phyloP scores from a whole-genome alignment of 2,329 filamentous ascomycete genomes.

The Metarhizium rileyi region DNA sequence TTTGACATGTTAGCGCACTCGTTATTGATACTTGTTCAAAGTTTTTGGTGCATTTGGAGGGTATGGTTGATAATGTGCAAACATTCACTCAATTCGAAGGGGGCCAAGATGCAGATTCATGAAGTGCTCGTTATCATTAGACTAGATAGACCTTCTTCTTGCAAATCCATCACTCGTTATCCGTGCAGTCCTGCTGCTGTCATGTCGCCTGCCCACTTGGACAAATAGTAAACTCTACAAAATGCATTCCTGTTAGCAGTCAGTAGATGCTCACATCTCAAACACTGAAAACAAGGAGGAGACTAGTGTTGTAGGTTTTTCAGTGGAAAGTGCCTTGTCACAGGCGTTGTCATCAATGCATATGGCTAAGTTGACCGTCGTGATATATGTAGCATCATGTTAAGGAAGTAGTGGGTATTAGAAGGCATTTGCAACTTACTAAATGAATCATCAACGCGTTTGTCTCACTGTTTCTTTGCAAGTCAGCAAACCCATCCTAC shows the following conservation, averaged over 20 bases:
- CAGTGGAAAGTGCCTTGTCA: constrained; percentile 32
- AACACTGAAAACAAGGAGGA: neutral
- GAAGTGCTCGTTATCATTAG: neutral
- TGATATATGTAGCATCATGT: constrained; percentile 36
- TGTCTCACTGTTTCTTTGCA: neutral
- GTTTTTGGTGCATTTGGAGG: too few species aligned
- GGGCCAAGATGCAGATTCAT: neutral
- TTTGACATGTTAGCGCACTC: neutral
- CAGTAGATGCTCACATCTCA: constrained; percentile 1
- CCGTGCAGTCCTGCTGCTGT: neutral
- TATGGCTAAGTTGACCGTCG: constrained; percentile 40
- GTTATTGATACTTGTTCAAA: neutral
- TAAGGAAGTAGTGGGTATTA: neutral
- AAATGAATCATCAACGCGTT: neutral
- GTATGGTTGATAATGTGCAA: too few species aligned
- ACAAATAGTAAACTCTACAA: neutral
- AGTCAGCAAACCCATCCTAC: constrained; percentile 4
- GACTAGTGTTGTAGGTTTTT: constrained; percentile 6
- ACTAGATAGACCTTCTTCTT: neutral
- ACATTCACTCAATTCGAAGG: neutral
- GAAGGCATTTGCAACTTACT: constrained; percentile 16
- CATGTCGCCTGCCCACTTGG: neutral
- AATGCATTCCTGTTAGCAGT: neutral
- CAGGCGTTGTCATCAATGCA: constrained; percentile 36
- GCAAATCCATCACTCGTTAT: neutral